Evolutionary conservation across 1,139 yeast species (phyloP).

Genomic region (Lodderomyces oxycetoniae): DNA sequence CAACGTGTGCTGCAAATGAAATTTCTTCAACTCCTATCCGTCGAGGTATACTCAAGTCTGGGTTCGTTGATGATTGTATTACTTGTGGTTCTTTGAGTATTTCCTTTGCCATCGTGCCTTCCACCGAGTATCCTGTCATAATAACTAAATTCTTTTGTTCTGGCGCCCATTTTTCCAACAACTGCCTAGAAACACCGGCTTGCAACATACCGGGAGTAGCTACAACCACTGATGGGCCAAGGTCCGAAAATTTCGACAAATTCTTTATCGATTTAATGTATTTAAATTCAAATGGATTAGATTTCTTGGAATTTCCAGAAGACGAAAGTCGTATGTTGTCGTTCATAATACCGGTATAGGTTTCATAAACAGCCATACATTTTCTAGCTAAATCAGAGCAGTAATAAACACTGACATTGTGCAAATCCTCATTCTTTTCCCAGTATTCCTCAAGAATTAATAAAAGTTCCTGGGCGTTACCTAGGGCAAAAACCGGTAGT

Average conservation of each 20-base stretch:
- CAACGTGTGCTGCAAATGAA: constrained; percentile 98
- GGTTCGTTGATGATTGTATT: constrained; percentile 73
- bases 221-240: constrained; percentile 92
- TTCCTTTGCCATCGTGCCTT: constrained; percentile 95
- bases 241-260: constrained; percentile 81
- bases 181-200: constrained; percentile 87
- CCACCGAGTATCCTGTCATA: constrained; percentile 95
- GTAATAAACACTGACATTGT: constrained; percentile 75
- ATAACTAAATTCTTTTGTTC: constrained; percentile 86
- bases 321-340: constrained; percentile 77
- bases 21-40: constrained; percentile 88
- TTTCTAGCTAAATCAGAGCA: constrained; percentile 92
- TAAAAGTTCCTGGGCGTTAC: constrained; percentile 91
- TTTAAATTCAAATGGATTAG: constrained; percentile 86
- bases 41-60: constrained; percentile 82
- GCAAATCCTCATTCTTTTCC: constrained; percentile 79
- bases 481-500: constrained; percentile 92
- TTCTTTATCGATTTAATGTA: constrained; percentile 76
- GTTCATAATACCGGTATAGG: constrained; percentile 96
- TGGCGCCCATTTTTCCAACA: constrained; percentile 95
- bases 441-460: constrained; percentile 92
- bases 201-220: constrained; percentile 99
- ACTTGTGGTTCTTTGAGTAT: constrained; percentile 83
- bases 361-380: constrained; percentile 96
- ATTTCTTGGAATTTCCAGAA: constrained; percentile 27